phyloP scores from a whole-genome alignment of 805 yeast genomes.

The Saturnispora hagleri region DNA sequence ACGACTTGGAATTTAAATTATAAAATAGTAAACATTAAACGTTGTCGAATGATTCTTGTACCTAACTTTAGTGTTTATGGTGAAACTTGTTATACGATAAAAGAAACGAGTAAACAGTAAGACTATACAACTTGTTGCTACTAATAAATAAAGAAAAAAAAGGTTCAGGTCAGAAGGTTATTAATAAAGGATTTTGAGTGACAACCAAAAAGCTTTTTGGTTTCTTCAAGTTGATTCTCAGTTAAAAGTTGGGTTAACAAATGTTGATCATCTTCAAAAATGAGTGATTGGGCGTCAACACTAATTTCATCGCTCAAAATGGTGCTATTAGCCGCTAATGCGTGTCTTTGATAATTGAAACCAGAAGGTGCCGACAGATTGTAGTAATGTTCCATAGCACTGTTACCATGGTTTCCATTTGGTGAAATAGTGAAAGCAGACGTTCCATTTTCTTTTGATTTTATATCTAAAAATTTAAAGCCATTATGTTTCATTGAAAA shows the following conservation, averaged over 20 bases:
- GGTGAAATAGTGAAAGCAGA: conserved; percentile 35
- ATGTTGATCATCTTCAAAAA: background rate
- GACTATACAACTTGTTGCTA: background rate
- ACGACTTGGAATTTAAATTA: too few species aligned
- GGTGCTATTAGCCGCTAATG: conserved; percentile 25
- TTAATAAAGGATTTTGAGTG: background rate
- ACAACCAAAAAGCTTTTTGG: background rate
- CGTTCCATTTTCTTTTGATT: conserved; percentile 35
- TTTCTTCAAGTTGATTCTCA: background rate
- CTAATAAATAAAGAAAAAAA: background rate
- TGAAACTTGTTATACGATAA: background rate
- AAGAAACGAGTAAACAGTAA: background rate
- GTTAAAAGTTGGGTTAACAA: background rate
- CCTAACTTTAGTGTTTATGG: background rate
- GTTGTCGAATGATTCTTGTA: too few species aligned
- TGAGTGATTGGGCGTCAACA: background rate
- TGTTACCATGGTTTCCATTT: conserved; percentile 40
- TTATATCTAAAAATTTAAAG: conserved; percentile 18
- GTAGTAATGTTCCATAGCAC: conserved; percentile 29
- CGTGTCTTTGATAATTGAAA: conserved; percentile 23
- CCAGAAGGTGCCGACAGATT: conserved; percentile 19
- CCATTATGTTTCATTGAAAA: conserved; percentile 17
- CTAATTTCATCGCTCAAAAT: conserved; percentile 23
- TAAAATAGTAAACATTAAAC: too few species aligned
- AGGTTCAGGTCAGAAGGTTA: background rate